A percentile compares a stretch with the other conserved stretches of the same genome.
These are phyloP conservation scores for Xylariaceae sp. DNA, from an alignment of 2,329 filamentous ascomycete genomes.

Conservation along the genomic window DNA sequence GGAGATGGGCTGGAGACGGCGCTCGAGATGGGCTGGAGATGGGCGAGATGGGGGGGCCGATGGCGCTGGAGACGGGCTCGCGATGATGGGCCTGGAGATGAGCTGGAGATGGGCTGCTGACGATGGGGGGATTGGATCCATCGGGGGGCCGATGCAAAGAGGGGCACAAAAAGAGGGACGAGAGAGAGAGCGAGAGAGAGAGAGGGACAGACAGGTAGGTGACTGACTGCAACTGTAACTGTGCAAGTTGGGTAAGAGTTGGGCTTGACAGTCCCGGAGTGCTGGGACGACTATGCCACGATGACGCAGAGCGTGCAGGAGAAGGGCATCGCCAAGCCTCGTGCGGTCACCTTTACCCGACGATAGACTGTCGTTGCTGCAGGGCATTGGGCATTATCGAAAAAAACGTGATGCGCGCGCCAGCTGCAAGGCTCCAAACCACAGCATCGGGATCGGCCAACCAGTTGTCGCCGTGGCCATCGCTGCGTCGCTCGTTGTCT, in stretches of 20 bases:
- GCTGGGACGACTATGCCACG: constrained; percentile 23
- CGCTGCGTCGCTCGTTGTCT: not conserved
- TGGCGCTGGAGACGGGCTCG: not conserved
- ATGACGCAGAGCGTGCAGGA: constrained; percentile 31
- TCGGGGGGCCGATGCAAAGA: constrained; percentile 3
- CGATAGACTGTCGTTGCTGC: constrained; percentile 19
- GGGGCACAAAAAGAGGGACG: not conserved
- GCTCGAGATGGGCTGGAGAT: not conserved
- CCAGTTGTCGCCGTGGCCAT: not conserved
- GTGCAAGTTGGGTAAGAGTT: constrained; percentile 17
- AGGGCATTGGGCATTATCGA: constrained; percentile 17
- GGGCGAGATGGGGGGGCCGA: not conserved
- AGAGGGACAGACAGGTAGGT: too few relatives aligned
- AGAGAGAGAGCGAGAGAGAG: not conserved
- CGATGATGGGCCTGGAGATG: too few relatives aligned
- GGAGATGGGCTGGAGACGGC: constrained; percentile 4
- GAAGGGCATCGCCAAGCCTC: constrained; percentile 26
- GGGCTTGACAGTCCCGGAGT: constrained; percentile 25
- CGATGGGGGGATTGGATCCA: constrained; percentile 22
- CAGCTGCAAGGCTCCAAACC: constrained; percentile 18
- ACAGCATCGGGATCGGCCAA: constrained; percentile 9
- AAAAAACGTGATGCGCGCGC: constrained; percentile 8
- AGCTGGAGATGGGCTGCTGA: too few relatives aligned
- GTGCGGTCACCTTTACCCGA: constrained; percentile 20
- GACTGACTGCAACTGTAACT: too few relatives aligned